A percentile compares a stretch with the other conserved stretches of the same genome.
phyloP scores from a whole-genome alignment of 768 basidiomycete species.

The Gloeophyllum trabeum region DNA sequence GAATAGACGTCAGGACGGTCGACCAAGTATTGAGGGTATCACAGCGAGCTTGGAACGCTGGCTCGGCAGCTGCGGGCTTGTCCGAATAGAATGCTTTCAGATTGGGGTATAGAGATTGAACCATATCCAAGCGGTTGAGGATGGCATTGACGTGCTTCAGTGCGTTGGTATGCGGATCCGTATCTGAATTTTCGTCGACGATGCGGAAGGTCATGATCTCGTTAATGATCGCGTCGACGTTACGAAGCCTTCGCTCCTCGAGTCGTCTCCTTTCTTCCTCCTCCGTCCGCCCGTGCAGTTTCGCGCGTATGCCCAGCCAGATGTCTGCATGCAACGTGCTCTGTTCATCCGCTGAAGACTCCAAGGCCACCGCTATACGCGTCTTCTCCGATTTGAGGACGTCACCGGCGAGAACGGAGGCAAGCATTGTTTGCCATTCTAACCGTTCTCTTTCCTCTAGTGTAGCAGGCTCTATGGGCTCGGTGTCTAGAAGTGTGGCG shows the following conservation, averaged over 20 bases:
- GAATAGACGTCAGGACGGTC: slow-evolving; percentile 78
- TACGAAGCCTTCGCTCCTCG: slow-evolving; percentile 74
- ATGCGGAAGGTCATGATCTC: slow-evolving; percentile 76
- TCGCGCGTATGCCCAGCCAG: slow-evolving; percentile 89
- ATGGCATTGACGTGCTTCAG: slow-evolving; percentile 52
- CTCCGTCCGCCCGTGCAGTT: slow-evolving; percentile 65
- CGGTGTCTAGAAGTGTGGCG: slow-evolving; percentile 44
- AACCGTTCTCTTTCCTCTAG: slow-evolving; percentile 70
- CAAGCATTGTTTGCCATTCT: slow-evolving; percentile 94
- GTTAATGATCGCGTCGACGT: slow-evolving; percentile 73
- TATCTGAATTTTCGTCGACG: slow-evolving; percentile 23
- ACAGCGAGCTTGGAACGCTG: slow-evolving; percentile 66
- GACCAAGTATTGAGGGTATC: slow-evolving; percentile 91
- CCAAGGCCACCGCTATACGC: slow-evolving; percentile 73
- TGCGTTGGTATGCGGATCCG: slow-evolving; percentile 29
- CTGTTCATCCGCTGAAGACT: slow-evolving; percentile 59
- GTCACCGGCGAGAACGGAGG: slow-evolving; percentile 88
- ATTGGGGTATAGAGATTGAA: slow-evolving; percentile 80
- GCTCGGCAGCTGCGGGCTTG: slow-evolving; percentile 56
- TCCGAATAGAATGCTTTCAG: slow-evolving; percentile 72
- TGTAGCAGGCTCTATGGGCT: slow-evolving; percentile 56
- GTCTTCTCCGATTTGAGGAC: slow-evolving; percentile 93
- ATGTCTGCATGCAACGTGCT: slow-evolving; percentile 56
- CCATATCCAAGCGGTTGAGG: slow-evolving; percentile 68
- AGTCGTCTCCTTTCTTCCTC: slow-evolving; percentile 74